Evolutionary conservation across 768 basidiomycete genomes (phyloP), one percentile per base, ranked within the genome.

Genomic region (Scleroderma citrinum): DNA sequence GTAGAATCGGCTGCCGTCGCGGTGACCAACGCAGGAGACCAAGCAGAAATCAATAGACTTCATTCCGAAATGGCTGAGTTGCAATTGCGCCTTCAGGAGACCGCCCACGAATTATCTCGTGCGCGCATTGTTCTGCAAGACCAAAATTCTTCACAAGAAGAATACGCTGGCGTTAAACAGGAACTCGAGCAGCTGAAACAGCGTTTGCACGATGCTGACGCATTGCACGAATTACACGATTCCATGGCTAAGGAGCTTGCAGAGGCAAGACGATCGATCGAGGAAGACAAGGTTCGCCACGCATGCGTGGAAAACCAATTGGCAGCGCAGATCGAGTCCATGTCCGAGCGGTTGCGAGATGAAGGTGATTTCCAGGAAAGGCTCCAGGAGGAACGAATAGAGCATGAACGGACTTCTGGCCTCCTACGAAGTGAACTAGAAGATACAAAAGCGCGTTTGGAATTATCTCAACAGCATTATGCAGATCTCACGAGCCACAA

Each of bases 161-260:
- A 41, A 23, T 32, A 39, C 12, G 39, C 35, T 36, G 8, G 35
- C 36, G 20, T 47, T 30, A 31, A 32, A 36, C 20, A 34, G 23
- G 39, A 52, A 34, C 36, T 41, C 14, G 40, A 40, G 14, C 44
- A 47, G 41, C 44, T 54, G 19, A 40, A 47, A 7, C 46, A 44
- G 32, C 32, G 31, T 35, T 35, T 53, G n/a, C 43, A 61, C 45
- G 59, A 67, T 31, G 59, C 65, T 46, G 72, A 76, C 40, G 58
- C 67, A 19, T 49, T 79, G 20, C 69, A 69, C 44, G 55, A 58
- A 16, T 73, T 61, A 34, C 63, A 78, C n/a, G 57, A 62, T 8
- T 61, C 69, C 26, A 66, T 60, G 26, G 61, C 61, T 35, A 60
- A 58, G 39, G 62, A 71, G 17, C 51, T 78, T 26, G 62, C 67